phyloP scores from a whole-genome alignment of 78 protist species.

The Diacronema lutheri region DNA sequence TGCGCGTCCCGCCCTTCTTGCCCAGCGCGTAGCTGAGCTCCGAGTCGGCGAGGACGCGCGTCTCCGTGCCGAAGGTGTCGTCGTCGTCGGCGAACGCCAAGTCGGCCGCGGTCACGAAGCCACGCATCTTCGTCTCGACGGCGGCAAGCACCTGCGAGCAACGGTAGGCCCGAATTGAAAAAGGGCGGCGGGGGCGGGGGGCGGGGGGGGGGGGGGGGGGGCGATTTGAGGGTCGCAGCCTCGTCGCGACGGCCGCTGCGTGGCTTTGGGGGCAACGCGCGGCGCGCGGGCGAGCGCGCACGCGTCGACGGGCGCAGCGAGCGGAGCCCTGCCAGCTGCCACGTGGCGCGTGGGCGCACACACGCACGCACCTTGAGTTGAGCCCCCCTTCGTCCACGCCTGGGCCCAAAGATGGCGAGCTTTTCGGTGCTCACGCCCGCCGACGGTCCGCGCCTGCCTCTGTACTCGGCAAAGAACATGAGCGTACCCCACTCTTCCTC shows the following conservation, averaged over 20 bases:
- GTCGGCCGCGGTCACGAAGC: neutral
- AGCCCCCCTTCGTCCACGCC: slow-evolving; percentile 11
- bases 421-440: neutral
- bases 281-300: no score
- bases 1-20: slow-evolving; percentile 24
- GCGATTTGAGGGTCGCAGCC: no score
- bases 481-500: slow-evolving; percentile 40
- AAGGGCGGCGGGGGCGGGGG: no score
- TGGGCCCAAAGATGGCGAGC: slow-evolving; percentile 15
- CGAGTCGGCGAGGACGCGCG: neutral
- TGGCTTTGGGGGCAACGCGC: no score
- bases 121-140: slow-evolving; percentile 6
- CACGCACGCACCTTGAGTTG: slow-evolving; percentile 15
- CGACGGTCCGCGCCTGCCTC: neutral
- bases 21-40: slow-evolving; percentile 26
- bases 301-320: no score
- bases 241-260: no score
- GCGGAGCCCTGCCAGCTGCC: no score
- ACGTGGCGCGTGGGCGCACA: no score
- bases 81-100: neutral
- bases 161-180: no score
- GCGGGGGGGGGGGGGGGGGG: no score
- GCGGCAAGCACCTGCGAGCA: slow-evolving; percentile 16
- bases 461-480: slow-evolving; percentile 29
- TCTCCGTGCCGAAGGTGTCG: neutral